Conservation (phyloP, 331 rosid species). For the Stylosanthes scabra region DNA sequence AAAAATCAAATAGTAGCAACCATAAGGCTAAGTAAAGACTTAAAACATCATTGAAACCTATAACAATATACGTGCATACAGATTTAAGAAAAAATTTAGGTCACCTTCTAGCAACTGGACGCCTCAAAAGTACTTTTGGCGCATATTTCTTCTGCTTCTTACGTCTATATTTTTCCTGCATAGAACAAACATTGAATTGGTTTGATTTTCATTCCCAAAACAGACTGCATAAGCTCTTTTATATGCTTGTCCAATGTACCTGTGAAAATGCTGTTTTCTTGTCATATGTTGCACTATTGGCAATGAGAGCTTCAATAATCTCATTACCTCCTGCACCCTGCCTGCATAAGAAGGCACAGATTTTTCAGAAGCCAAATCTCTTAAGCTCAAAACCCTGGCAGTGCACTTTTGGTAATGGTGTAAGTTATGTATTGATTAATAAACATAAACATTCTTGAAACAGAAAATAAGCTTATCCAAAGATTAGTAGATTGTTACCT, state of each 20-base stretch:
- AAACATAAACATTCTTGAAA: not conserved
- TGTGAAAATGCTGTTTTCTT: conserved; percentile 92
- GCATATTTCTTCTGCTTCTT: conserved; percentile 97
- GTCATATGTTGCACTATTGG: conserved; percentile 93
- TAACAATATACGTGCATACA: not conserved
- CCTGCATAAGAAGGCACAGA: conserved; percentile 52
- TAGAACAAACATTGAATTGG: not conserved
- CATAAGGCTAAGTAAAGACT: conserved; percentile 23
- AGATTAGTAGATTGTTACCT: conserved; percentile 45
- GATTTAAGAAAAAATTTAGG: conserved; percentile 9
- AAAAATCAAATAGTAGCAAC: conserved; percentile 30
- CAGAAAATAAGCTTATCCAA: not conserved
- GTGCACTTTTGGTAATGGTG: not conserved
- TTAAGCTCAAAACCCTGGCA: conserved; percentile 10
- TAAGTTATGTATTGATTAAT: no score
- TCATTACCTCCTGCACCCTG: conserved; percentile 93
- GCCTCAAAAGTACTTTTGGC: conserved; percentile 85
- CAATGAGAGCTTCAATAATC: conserved; percentile 90
- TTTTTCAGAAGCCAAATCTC: not conserved
- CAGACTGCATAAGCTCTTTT: conserved; percentile 1
- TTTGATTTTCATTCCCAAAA: conserved; percentile 29
- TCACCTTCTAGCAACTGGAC: conserved; percentile 87
- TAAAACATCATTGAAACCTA: conserved; percentile 8
- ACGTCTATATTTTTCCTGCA: conserved; percentile 94
- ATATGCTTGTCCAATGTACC: conserved; percentile 50